Conservation (phyloP, 768 basidiomycete genomes). For the Macrolepiota dolichaula region DNA sequence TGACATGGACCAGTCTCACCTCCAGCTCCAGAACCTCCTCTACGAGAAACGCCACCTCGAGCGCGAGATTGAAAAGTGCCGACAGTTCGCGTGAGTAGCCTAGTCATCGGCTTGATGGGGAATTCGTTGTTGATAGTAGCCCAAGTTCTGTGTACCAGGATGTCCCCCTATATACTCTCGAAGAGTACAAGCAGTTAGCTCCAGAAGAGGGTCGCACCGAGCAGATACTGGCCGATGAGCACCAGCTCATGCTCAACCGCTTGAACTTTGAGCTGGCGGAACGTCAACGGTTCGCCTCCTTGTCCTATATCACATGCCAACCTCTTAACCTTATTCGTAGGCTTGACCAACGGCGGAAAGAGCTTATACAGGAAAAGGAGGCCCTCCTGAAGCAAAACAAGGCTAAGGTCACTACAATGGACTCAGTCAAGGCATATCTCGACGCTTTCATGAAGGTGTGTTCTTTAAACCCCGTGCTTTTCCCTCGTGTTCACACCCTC, state of each 20-base stretch:
- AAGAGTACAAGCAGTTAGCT: conserved; percentile 68
- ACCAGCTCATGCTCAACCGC: conserved; percentile 85
- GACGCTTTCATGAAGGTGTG: conserved; percentile 72
- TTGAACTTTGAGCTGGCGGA: conserved; percentile 85
- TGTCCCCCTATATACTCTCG: conserved; percentile 65
- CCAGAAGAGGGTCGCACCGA: conserved; percentile 62
- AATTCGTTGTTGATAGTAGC: conserved; percentile 2
- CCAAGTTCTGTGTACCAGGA: conserved; percentile 86
- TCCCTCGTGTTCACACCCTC: conserved; percentile 8
- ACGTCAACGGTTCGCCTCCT: conserved; percentile 67
- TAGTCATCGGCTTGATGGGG: not conserved
- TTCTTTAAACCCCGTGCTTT: not conserved
- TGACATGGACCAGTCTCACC: conserved; percentile 88
- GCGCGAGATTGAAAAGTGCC: conserved; percentile 89
- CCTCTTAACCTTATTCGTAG: conserved; percentile 32
- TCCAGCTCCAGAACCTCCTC: conserved; percentile 80
- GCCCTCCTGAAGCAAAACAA: conserved; percentile 80
- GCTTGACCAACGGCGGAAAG: conserved; percentile 67
- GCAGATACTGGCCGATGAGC: conserved; percentile 62
- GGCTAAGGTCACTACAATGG: conserved; percentile 65
- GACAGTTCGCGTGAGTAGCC: conserved; percentile 78
- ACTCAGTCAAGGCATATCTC: conserved; percentile 75
- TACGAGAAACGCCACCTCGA: conserved; percentile 91
- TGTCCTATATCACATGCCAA: conserved; percentile 4
- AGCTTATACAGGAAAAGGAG: conserved; percentile 68